Base-by-base conservation (phyloP, 1,284 basidiomycete genomes). In the Leccinum angustisporum region DNA sequence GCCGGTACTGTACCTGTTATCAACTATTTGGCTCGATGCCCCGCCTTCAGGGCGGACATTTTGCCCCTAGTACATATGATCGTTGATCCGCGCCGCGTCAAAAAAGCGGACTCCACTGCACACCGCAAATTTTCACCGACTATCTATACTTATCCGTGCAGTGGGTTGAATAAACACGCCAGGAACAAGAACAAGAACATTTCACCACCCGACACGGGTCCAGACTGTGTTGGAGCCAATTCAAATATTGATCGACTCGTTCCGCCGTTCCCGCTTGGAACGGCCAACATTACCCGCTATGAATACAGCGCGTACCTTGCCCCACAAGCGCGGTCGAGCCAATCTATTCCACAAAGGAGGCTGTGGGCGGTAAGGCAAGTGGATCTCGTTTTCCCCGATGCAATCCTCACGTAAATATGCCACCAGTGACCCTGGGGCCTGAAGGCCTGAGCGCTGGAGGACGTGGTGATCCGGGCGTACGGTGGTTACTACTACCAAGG, bases 241-340 rank as follows among this genome's bases (percentile, higher is more conserved):
- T n/a, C 50, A 33, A 31, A 30, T 33, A 4, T 16, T 31, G 18
- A 54, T 36, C 53, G 13, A 31, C 21, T 36, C 11, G 16, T 43
- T 52, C 53, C 48, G 31, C 30, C 31, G 11, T 27, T 48, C 34
- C n/a, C 16, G 18, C 25, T 43, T 30, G 14, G 13, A 30, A 31
- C 63, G 58, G 62, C 13, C 51, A 55, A 52, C 38, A 34, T 30
- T 60, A 14, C 50, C 64, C 56, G 53, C 18, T 27, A 31, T 21
- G 4, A 16, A 14, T 31, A 16, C 2, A 18, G 40, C 8, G 40
- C n/a, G 40, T 43, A 21, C 25, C 48, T 21, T 50, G 14, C 48
- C 25, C 25, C 48, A 50, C 48, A 50, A 48, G 13, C 6, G 6
- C 10, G 18, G 21, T 14, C 9, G 46, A 50, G 21, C 21, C 46